These are phyloP conservation scores for Diaporthe nobilis DNA, from an alignment of 2,329 filamentous ascomycete species.

Conservation along the genomic window DNA sequence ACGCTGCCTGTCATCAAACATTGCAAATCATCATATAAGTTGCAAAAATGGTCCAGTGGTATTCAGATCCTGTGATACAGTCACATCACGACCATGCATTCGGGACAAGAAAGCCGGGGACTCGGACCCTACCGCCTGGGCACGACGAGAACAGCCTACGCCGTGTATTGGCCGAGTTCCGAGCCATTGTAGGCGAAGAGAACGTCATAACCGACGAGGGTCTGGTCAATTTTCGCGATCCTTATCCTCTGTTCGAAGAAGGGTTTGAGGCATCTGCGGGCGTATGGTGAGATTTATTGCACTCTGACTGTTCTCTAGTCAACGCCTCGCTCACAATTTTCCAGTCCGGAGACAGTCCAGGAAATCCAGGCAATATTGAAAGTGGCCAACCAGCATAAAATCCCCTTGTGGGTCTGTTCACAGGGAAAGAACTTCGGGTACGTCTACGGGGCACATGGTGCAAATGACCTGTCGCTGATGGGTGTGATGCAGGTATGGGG, in stretches of 20 bases:
- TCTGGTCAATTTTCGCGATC: not conserved
- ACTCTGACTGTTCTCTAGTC: not conserved
- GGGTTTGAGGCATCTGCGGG: not conserved
- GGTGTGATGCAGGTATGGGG: not conserved
- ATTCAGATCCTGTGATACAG: not conserved
- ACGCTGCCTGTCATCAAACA: not conserved
- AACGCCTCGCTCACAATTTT: not conserved
- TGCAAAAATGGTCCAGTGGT: not conserved
- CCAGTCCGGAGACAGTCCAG: not conserved
- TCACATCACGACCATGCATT: conserved; percentile 8
- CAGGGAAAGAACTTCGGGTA: conserved; percentile 2
- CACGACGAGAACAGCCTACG: not conserved
- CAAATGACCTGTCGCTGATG: not conserved
- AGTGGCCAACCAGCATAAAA: not conserved
- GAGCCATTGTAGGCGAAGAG: not conserved
- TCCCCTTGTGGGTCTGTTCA: not conserved
- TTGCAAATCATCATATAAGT: not conserved
- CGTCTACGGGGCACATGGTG: not conserved
- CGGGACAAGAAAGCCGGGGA: not conserved
- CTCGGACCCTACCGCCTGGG: not conserved
- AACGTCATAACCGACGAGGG: not conserved
- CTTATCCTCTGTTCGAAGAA: not conserved
- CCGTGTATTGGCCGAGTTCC: not conserved
- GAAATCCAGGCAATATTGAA: conserved; percentile 3
- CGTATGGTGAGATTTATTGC: not conserved